Evolutionary conservation across 228 moss, liverwort and hornwort species (phyloP).

Genomic region (Sphagnum fallax): DNA sequence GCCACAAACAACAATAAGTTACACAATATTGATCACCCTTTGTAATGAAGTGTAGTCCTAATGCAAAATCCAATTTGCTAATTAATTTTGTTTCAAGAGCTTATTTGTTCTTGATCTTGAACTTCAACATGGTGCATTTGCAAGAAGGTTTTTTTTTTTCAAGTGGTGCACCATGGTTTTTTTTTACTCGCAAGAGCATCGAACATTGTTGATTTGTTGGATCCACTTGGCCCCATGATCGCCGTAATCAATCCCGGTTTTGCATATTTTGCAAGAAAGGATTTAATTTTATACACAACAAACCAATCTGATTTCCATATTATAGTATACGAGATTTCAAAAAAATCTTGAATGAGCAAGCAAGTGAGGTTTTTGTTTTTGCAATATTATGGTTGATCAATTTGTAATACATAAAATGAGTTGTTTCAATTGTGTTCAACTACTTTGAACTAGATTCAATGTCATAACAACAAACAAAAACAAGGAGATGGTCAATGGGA

Average conservation of each 20-base stretch:
- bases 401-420: no score
- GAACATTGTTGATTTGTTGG: constrained; percentile 51
- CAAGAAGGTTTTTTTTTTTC: not conserved
- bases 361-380: no score
- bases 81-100: not conserved
- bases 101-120: not conserved
- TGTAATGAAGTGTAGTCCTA: no score
- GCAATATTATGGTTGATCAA: no score
- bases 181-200: constrained; percentile 45
- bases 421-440: no score
- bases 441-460: no score
- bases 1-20: not conserved
- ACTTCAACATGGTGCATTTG: not conserved
- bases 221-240: constrained; percentile 66
- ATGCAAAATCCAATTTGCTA: not conserved
- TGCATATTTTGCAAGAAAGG: constrained; percentile 24
- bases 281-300: not conserved
- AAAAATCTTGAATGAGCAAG: no score
- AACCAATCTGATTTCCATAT: not conserved
- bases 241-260: constrained; percentile 51
- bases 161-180: not conserved
- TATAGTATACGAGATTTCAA: not conserved
- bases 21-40: no score
- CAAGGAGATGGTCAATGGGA: no score
- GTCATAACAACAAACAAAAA: no score